phyloP scores from a whole-genome alignment of 2,329 filamentous ascomycete genomes.

The Botrytis medusae region DNA sequence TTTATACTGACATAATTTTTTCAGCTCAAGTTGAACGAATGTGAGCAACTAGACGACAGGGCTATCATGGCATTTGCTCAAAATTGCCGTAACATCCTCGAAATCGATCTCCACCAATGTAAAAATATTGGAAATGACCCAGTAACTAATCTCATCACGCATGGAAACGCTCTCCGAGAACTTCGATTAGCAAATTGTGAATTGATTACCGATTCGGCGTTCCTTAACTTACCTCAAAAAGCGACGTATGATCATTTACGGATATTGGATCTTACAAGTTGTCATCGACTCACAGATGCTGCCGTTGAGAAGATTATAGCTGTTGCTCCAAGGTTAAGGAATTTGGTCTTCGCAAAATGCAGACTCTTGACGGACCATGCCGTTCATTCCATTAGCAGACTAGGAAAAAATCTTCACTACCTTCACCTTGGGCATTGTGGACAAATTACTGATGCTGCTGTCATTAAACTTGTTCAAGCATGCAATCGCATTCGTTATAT shows the following conservation, averaged over 20 bases:
- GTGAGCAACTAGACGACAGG: constrained; percentile 76
- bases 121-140: constrained; percentile 77
- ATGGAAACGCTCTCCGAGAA: constrained; percentile 83
- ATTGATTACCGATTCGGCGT: constrained; percentile 83
- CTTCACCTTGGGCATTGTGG: constrained; percentile 93
- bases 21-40: constrained; percentile 94
- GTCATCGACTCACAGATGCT: constrained; percentile 77
- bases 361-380: constrained; percentile 86
- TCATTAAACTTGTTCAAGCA: constrained; percentile 75
- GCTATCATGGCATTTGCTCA: constrained; percentile 83
- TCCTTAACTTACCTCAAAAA: constrained; percentile 70
- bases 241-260: constrained; percentile 81
- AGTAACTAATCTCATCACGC: constrained; percentile 75
- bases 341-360: constrained; percentile 93
- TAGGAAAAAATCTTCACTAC: constrained; percentile 96
- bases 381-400: constrained; percentile 79
- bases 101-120: constrained; percentile 93
- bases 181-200: constrained; percentile 83
- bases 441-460: constrained; percentile 85
- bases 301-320: constrained; percentile 86
- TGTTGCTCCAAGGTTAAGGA: constrained; percentile 82
- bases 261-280: constrained; percentile 91
- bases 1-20: constrained; percentile 26
- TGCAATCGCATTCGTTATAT: constrained; percentile 98
- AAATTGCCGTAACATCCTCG: constrained; percentile 88